Percentiles rank a stretch among this genome's conserved stretches.
phyloP scores from a whole-genome alignment of 2,329 filamentous ascomycete genomes.

The Stemphylium beticola region DNA sequence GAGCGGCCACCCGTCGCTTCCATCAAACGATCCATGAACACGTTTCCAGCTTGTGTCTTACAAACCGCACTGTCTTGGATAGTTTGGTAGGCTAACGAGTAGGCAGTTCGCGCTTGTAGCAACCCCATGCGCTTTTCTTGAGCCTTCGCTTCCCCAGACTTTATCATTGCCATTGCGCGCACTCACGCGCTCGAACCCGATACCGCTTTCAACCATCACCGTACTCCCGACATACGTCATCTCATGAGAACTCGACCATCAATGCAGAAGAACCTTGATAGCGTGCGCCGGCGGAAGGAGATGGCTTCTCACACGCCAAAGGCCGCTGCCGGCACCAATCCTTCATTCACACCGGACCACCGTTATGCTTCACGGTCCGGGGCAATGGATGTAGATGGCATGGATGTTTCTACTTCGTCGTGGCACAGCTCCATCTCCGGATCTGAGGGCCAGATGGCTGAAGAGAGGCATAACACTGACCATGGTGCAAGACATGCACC shows the following conservation, averaged over 20 bases:
- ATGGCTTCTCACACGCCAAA: slow-evolving; percentile 43
- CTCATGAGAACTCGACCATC: slow-evolving; percentile 35
- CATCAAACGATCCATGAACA: slow-evolving; percentile 47
- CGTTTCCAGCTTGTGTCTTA: slow-evolving; percentile 48
- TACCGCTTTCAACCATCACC: slow-evolving; percentile 17
- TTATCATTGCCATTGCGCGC: slow-evolving; percentile 32
- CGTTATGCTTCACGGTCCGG: slow-evolving; percentile 23
- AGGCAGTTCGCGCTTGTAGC: slow-evolving; percentile 42
- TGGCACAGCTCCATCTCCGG: slow-evolving; percentile 30
- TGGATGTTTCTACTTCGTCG: slow-evolving; percentile 27
- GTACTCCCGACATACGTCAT: slow-evolving; percentile 20
- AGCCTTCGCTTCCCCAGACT: slow-evolving; percentile 35
- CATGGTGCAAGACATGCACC: slow-evolving; percentile 14
- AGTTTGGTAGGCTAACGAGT: slow-evolving; percentile 47
- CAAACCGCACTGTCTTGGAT: slow-evolving; percentile 47
- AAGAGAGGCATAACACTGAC: slow-evolving; percentile 24
- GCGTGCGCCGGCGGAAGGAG: slow-evolving; percentile 28
- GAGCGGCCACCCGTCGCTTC: slow-evolving; percentile 35
- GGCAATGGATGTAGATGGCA: slow-evolving; percentile 24
- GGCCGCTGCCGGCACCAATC: slow-evolving; percentile 34
- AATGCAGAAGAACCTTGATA: slow-evolving; percentile 28
- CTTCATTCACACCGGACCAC: slow-evolving; percentile 28
- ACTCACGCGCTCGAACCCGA: slow-evolving; percentile 21
- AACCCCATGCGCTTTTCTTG: slow-evolving; percentile 37
- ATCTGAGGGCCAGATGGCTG: slow-evolving; percentile 25